These are phyloP conservation scores for Xylaria nigripes DNA, from an alignment of 495 filamentous ascomycete genomes.

Conservation along the genomic window DNA sequence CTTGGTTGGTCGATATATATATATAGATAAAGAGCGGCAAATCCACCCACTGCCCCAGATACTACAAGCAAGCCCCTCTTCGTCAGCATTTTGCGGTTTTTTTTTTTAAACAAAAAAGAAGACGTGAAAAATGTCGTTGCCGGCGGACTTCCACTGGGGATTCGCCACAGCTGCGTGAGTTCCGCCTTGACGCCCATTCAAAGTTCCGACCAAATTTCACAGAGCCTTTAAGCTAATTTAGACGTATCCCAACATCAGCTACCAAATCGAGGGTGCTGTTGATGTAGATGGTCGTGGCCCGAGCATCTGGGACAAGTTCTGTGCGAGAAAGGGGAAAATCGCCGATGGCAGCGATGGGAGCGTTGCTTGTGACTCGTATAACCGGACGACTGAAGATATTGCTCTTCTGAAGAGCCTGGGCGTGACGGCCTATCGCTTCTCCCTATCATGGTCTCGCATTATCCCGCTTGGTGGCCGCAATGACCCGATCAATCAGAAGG, in stretches of 20 bases:
- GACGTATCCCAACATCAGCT: conserved; percentile 36
- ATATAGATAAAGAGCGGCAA: too few relatives aligned
- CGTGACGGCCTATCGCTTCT: conserved; percentile 64
- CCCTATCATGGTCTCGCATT: conserved; percentile 65
- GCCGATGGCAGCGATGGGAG: conserved; percentile 60
- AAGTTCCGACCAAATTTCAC: not conserved
- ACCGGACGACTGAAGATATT: conserved; percentile 65
- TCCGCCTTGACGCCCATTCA: not conserved
- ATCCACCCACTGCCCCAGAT: too few relatives aligned
- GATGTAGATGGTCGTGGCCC: conserved; percentile 61
- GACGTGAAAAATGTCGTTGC: conserved; percentile 53
- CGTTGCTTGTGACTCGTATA: conserved; percentile 70
- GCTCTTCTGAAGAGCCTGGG: conserved; percentile 57
- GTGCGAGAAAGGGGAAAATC: conserved; percentile 64
- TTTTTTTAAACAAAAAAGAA: too few relatives aligned
- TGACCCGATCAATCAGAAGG: conserved; percentile 53
- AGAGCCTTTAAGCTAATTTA: conserved; percentile 13
- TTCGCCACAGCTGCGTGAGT: conserved; percentile 70
- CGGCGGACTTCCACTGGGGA: conserved; percentile 72
- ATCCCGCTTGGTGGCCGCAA: conserved; percentile 58
- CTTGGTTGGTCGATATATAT: conserved; percentile 11
- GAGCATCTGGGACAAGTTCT: conserved; percentile 74
- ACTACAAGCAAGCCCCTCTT: too few relatives aligned
- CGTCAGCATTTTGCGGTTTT: too few relatives aligned
- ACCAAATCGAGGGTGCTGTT: conserved; percentile 67